Evolutionary conservation across 108 stramenopile genomes (phyloP).

Genomic region (Fistulifera solaris): DNA sequence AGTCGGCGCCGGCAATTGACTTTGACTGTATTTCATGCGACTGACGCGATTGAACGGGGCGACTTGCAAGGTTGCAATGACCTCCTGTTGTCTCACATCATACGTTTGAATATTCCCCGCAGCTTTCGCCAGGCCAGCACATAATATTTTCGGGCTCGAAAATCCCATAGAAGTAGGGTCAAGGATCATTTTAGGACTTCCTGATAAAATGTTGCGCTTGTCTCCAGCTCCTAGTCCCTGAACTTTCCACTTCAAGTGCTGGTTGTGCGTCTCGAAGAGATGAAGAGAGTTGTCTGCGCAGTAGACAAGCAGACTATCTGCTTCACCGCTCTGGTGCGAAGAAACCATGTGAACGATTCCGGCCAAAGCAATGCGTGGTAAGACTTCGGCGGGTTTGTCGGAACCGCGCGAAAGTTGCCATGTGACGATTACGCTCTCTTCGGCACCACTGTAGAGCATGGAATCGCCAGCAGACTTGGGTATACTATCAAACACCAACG

Average conservation of each 20-base stretch:
- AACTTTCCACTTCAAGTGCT: constrained; percentile 44
- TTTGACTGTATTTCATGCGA: constrained; percentile 35
- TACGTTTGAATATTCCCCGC: constrained; percentile 79
- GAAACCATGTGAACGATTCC: constrained; percentile 43
- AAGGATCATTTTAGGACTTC: neutral
- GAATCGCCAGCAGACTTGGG: constrained; percentile 19
- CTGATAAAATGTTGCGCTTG: neutral
- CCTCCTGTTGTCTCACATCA: constrained; percentile 38
- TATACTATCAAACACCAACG: constrained; percentile 29
- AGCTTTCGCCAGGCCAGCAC: constrained; percentile 35
- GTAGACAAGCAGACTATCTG: constrained; percentile 35
- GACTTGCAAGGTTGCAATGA: constrained; percentile 52
- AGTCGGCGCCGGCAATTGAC: constrained; percentile 48
- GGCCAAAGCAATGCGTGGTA: constrained; percentile 55
- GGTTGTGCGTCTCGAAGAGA: constrained; percentile 50
- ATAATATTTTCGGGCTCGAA: neutral
- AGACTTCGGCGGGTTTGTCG: constrained; percentile 41
- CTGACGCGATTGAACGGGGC: constrained; percentile 72
- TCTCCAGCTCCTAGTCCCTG: constrained; percentile 39
- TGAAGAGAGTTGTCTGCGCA: constrained; percentile 65
- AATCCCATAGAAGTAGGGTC: neutral
- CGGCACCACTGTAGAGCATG: constrained; percentile 62
- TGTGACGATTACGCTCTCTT: constrained; percentile 65
- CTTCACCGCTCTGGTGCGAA: constrained; percentile 8
- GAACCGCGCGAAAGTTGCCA: constrained; percentile 63